Conservation (phyloP, 306 rosid genomes). For the Cicer arietinum region DNA sequence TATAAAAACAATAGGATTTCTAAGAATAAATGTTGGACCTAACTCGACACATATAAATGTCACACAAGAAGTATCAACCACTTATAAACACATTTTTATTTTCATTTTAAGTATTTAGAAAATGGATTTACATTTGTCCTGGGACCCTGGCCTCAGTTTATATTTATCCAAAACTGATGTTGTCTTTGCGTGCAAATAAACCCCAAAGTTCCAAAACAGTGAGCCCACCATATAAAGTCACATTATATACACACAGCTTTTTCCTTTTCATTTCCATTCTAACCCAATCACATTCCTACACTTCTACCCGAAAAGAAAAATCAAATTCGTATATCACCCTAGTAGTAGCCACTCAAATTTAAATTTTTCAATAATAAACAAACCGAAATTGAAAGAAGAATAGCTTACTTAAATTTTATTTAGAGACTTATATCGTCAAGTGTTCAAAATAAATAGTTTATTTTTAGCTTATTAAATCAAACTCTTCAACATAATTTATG, state of each 20-base stretch:
- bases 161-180: conserved; percentile 9
- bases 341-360: background rate
- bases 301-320: background rate
- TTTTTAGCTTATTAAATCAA: background rate
- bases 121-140: background rate
- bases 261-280: conserved; percentile 11
- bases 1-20: background rate
- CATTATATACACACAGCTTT: background rate
- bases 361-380: background rate
- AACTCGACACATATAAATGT: too few relatives aligned
- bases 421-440: background rate
- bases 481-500: background rate
- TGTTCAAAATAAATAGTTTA: background rate
- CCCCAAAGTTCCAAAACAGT: conserved; percentile 1
- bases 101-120: too few relatives aligned
- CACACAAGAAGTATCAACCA: too few relatives aligned
- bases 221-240: conserved; percentile 1
- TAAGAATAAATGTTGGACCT: too few relatives aligned
- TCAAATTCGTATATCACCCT: background rate
- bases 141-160: background rate
- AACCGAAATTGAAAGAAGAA: background rate
- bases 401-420: background rate
- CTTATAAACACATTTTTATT: too few relatives aligned
- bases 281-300: conserved; percentile 17
- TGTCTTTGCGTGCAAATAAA: conserved; percentile 16